These are phyloP conservation scores for Dactylonectria estremocensis DNA, from an alignment of 2,329 filamentous ascomycete species.

Conservation along the genomic window DNA sequence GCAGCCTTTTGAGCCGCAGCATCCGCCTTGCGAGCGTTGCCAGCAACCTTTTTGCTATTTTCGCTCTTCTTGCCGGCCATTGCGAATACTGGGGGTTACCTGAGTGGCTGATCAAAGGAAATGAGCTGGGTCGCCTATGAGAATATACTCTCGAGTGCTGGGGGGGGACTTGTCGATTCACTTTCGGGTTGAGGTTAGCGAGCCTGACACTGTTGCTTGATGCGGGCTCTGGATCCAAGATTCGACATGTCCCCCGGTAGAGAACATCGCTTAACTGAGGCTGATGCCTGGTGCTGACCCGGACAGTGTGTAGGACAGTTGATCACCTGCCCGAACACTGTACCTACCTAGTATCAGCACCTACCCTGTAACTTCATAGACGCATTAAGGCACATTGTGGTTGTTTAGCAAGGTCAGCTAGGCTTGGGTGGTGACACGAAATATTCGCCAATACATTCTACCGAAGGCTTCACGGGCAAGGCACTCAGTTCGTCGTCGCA, in stretches of 20 bases:
- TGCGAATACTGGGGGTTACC: slow-evolving; percentile 35
- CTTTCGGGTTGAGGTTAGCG: slow-evolving; percentile 23
- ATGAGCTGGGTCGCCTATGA: slow-evolving; percentile 29
- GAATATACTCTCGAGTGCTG: slow-evolving; percentile 19
- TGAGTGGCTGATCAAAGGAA: slow-evolving; percentile 28
- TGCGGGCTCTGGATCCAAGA: slow-evolving; percentile 17
- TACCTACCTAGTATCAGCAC: background rate
- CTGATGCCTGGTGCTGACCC: slow-evolving; percentile 26
- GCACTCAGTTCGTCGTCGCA: slow-evolving; percentile 2
- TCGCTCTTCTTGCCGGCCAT: slow-evolving; percentile 84
- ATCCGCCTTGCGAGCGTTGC: slow-evolving; percentile 94
- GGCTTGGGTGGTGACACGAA: background rate
- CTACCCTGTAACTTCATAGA: background rate
- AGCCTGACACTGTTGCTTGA: slow-evolving; percentile 23
- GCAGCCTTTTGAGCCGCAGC: slow-evolving; percentile 86
- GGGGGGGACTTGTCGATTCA: slow-evolving; percentile 24
- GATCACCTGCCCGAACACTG: background rate
- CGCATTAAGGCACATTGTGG: slow-evolving; percentile 12
- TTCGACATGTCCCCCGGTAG: slow-evolving; percentile 2
- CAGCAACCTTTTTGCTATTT: slow-evolving; percentile 89
- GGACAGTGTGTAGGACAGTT: slow-evolving; percentile 25
- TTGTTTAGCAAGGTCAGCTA: slow-evolving; percentile 11
- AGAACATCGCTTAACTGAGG: slow-evolving; percentile 17
- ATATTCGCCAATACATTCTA: slow-evolving; percentile 15
- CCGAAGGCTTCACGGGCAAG: slow-evolving; percentile 3